phyloP scores from a whole-genome alignment of 345 rosid species.

The Salix udensis region DNA sequence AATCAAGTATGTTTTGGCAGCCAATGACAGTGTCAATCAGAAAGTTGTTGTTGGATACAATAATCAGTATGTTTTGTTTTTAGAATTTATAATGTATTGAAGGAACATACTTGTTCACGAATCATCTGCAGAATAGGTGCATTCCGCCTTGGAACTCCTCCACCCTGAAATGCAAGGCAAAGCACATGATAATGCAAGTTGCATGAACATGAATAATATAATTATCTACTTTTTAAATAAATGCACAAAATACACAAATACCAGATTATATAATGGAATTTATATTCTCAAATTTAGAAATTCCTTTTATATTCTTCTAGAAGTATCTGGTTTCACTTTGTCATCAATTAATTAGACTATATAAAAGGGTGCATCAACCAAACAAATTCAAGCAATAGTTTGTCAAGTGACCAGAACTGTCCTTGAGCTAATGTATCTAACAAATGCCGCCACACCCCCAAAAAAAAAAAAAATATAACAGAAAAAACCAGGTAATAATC shows the following conservation, averaged over 20 bases:
- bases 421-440: neutral
- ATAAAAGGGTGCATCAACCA: neutral
- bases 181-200: neutral
- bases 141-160: constrained; percentile 87
- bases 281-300: neutral
- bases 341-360: neutral
- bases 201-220: neutral
- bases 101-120: constrained; percentile 66
- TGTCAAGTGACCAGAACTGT: neutral
- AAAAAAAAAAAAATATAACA: no score
- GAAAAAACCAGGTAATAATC: neutral
- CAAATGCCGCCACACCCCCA: neutral
- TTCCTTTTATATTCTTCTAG: neutral
- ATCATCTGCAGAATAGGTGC: constrained; percentile 76
- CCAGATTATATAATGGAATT: neutral
- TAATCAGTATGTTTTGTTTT: neutral
- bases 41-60: neutral
- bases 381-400: neutral
- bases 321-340: neutral
- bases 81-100: neutral
- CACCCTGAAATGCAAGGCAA: constrained; percentile 48
- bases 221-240: neutral
- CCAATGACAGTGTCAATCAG: neutral
- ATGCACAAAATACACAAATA: neutral
- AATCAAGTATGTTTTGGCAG: neutral